Base-by-base conservation (phyloP, 2,329 filamentous ascomycete species). In the Trichoderma sp. region DNA sequence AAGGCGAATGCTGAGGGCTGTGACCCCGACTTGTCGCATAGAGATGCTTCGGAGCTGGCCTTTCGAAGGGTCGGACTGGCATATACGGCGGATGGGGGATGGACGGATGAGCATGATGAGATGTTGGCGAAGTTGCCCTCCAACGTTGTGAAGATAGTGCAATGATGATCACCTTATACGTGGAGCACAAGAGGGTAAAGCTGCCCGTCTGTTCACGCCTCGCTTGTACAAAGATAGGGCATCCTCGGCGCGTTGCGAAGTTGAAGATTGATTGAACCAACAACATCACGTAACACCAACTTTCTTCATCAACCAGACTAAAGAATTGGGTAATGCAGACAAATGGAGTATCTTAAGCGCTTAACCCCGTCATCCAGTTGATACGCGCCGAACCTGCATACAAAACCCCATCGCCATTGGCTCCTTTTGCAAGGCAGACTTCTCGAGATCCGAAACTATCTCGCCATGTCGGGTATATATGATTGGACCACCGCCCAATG, bases 41-140 rank as follows among this genome's bases (percentile, higher is more conserved):
- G 26, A 52, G 56, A 65, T 6, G 4, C n/a, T 39, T 50, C 43
- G 14, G 63, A 65, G 6, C 7, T 65, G 19, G 56, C 60, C 3
- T 65, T 64, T 54, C 55, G 48, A 3, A 65, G 63, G 10, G 24
- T 65, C 17, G 63, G 63, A 24, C 48, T 65, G 28, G 63, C 63
- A 1, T 65, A 65, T 55, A 60, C 55, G 17, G 47, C 63, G 17
- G 63, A 65, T n/a, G 63, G 63, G 4, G 63, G 63, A 2, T 60
- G 56, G 63, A 24, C 1, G 1, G 56, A 55, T 0, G 56, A 65
- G 41, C 63, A 65, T 24, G 55, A 60, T 14, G 24, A 34, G 9
- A 21, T 62, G 39, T 9, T 62, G 5, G 34, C 41, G 41, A n/a
- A 44, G 7, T 7, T 51, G 9, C 47, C 48, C 7, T 5, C 26